A percentile compares a stretch with the other conserved stretches of the same genome.
Evolutionary conservation across 495 filamentous ascomycete genomes (phyloP).

Genomic region (Podospora australis): DNA sequence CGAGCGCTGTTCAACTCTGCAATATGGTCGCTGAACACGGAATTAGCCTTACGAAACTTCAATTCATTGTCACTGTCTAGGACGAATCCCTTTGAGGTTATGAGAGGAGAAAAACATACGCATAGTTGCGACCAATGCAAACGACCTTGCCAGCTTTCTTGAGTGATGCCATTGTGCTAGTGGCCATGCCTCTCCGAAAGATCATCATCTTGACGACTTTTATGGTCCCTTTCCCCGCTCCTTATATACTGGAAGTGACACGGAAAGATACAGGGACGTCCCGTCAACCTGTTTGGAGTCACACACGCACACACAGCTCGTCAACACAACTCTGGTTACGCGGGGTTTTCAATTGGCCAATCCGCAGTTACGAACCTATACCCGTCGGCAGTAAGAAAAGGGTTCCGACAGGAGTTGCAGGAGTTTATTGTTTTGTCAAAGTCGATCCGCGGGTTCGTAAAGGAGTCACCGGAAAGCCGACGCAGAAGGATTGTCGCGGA

Average conservation of each 20-base stretch:
- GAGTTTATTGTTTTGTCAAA: neutral
- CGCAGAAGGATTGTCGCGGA: no score
- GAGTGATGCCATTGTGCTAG: constrained; percentile 52
- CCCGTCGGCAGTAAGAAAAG: constrained; percentile 1
- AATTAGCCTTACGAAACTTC: constrained; percentile 12
- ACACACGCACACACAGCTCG: no score
- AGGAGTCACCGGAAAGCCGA: no score
- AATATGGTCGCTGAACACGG: constrained; percentile 71
- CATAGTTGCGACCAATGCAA: constrained; percentile 97
- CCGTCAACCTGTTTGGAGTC: no score
- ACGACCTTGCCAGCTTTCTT: constrained; percentile 80
- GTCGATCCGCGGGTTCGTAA: neutral
- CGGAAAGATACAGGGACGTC: no score
- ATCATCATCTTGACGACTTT: constrained; percentile 28
- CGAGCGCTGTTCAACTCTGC: constrained; percentile 78
- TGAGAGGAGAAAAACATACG: constrained; percentile 49
- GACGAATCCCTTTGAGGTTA: neutral
- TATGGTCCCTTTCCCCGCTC: constrained; percentile 6
- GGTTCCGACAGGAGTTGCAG: constrained; percentile 2
- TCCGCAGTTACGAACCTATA: constrained; percentile 4
- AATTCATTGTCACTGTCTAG: neutral
- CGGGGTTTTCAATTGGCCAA: neutral
- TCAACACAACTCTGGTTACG: no score
- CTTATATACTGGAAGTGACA: neutral
- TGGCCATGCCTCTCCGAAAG: constrained; percentile 34